Conservation (phyloP, 495 filamentous ascomycete genomes). For the Antarctomyces pellizariae region DNA sequence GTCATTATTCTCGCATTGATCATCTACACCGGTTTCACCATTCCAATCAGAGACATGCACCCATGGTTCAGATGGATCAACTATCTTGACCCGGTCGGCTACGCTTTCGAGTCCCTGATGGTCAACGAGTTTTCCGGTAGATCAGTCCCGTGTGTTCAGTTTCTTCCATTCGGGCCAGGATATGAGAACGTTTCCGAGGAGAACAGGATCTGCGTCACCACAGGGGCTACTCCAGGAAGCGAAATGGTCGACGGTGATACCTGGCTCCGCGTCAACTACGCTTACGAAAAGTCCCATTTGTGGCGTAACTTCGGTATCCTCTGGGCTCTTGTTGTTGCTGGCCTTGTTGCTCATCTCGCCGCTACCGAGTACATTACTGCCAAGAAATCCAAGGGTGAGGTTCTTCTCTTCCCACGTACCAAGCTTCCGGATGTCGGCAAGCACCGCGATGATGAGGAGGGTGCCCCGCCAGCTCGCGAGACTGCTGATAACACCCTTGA, state of each 20-base stretch:
- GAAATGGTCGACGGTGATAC: conserved; percentile 36
- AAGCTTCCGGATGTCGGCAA: conserved; percentile 23
- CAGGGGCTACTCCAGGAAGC: conserved; percentile 9
- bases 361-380: conserved; percentile 53
- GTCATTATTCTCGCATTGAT: conserved; percentile 62
- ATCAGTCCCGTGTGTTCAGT: conserved; percentile 3
- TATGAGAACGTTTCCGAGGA: conserved; percentile 5
- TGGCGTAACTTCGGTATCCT: conserved; percentile 75
- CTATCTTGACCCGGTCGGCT: conserved; percentile 66
- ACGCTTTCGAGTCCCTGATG: conserved; percentile 73
- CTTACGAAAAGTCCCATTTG: conserved; percentile 33
- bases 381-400: conserved; percentile 79
- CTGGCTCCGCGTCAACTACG: conserved; percentile 36
- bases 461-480: conserved; percentile 3
- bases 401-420: conserved; percentile 66
- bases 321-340: conserved; percentile 41
- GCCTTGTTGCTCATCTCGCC: conserved; percentile 38
- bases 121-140: conserved; percentile 38
- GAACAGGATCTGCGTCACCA: conserved; percentile 8
- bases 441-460: conserved; percentile 24
- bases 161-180: conserved; percentile 4
- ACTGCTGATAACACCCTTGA: conserved; percentile 5
- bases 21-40: conserved; percentile 78
- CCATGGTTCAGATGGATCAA: conserved; percentile 75
- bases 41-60: conserved; percentile 45